phyloP scores from a whole-genome alignment of 345 rosid genomes.

The Fremontodendron californicum region DNA sequence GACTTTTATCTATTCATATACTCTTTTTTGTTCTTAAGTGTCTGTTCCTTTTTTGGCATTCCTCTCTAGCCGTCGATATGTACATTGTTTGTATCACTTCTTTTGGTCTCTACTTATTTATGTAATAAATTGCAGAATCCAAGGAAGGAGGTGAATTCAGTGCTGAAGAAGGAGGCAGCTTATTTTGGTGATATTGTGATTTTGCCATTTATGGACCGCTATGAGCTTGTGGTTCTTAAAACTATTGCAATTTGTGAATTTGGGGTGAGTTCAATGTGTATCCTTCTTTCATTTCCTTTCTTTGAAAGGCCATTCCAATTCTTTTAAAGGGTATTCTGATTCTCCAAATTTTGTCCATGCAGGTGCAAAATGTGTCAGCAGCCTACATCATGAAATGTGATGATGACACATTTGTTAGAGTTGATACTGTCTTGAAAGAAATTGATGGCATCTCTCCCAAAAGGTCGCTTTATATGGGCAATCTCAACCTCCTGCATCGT shows the following conservation, averaged over 20 bases:
- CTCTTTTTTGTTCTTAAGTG: neutral
- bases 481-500: constrained; percentile 90
- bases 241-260: constrained; percentile 91
- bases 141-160: constrained; percentile 88
- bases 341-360: constrained; percentile 14
- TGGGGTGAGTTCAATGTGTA: constrained; percentile 61
- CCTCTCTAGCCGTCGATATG: neutral
- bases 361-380: constrained; percentile 84
- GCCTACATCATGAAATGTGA: constrained; percentile 92
- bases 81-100: neutral
- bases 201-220: constrained; percentile 94
- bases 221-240: constrained; percentile 95
- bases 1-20: neutral
- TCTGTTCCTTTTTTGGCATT: neutral
- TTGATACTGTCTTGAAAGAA: constrained; percentile 77
- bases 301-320: neutral
- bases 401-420: constrained; percentile 87
- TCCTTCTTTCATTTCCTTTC: constrained; percentile 5
- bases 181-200: constrained; percentile 89
- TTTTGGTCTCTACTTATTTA: neutral
- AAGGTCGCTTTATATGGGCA: constrained; percentile 89
- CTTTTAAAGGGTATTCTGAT: neutral
- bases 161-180: constrained; percentile 87
- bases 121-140: constrained; percentile 51
- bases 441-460: constrained; percentile 52